Evolutionary conservation across 805 yeast genomes (phyloP), one percentile per base, ranked within the genome.

Genomic region (Myxozyma mucilagina): DNA sequence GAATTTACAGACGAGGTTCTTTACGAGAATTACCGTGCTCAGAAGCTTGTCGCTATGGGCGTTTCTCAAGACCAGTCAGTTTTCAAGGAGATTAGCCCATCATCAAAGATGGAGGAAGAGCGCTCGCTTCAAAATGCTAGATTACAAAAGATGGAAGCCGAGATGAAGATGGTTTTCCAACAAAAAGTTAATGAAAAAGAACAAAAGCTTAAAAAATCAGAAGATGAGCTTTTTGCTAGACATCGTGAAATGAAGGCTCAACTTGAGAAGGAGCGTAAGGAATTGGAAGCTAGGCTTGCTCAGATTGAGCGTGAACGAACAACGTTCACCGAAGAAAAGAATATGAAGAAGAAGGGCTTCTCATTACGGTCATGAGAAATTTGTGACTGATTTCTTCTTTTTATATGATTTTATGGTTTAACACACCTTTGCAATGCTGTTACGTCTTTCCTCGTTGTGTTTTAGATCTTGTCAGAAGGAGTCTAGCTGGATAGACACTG

Each of bases 181-280:
- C 94, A 89, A 72, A 94, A 94, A 79, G 99, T 94, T 36, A 80
- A 87, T 61, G 97, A 92, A 77, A 96, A 94, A 85, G 99, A 94
- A 77, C 90, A 91, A 82, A 93, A 93, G 79, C 83, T 94, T 73
- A 97, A 92, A 79, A 89, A 90, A 78, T 90, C 97, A 50, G 99
- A 94, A 79, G 94, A 96, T 60, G 99, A 94, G 76, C 83, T 94
- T 72, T 93, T 93, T 74, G 84, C 94, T 44, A 87, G 96, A 75
- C 99, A 94, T 77, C 90, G 90, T 76, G 98, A 94, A 76, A 92
- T 93, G 93, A 93, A 93, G 77, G 97, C 93, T 72, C 90, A 90
- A 77, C 82, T 94, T 74, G 80, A 87, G 67, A 88, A 88, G 75
- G 97, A 93, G 77, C 84, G 93, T 67, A 87, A 87, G 73, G 84